These are phyloP conservation scores for Parietaria judaica DNA, from an alignment of 306 rosid species.

Conservation along the genomic window DNA sequence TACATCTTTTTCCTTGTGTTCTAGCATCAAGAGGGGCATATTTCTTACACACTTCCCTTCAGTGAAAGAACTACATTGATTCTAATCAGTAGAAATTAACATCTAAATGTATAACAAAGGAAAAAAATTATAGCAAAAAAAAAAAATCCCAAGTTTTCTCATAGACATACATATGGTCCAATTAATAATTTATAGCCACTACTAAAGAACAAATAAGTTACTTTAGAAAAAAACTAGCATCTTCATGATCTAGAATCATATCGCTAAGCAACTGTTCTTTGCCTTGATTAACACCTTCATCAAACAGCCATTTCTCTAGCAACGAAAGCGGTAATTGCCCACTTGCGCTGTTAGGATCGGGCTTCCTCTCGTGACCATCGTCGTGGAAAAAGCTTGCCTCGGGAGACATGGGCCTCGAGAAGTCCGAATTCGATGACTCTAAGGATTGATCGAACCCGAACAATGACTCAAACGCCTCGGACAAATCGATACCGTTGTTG, in stretches of 20 bases:
- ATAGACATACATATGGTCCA: background rate
- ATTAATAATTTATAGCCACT: slow-evolving; percentile 1
- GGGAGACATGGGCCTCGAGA: slow-evolving; percentile 48
- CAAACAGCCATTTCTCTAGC: slow-evolving; percentile 86
- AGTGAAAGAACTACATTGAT: slow-evolving; percentile 12
- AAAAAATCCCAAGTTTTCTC: slow-evolving; percentile 3
- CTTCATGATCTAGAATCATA: slow-evolving; percentile 19
- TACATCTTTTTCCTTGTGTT: slow-evolving; percentile 15
- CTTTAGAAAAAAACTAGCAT: slow-evolving; percentile 17
- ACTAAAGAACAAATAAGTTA: slow-evolving; percentile 2
- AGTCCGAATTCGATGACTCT: slow-evolving; percentile 56
- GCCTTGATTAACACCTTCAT: slow-evolving; percentile 47
- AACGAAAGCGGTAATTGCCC: slow-evolving; percentile 41
- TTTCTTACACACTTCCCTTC: slow-evolving; percentile 10
- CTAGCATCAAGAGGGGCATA: slow-evolving; percentile 11
- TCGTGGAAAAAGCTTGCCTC: slow-evolving; percentile 44
- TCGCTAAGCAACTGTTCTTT: slow-evolving; percentile 26
- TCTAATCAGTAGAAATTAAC: slow-evolving; percentile 18
- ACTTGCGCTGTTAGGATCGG: background rate
- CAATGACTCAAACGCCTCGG: slow-evolving; percentile 38
- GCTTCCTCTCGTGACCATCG: slow-evolving; percentile 33
- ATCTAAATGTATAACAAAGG: slow-evolving; percentile 9
- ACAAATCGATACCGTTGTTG: slow-evolving; percentile 14
- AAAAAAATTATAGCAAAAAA: background rate
- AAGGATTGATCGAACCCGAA: slow-evolving; percentile 44